These are phyloP conservation scores for Lecanoromycetidae sp. DNA, from an alignment of 2,329 filamentous ascomycete genomes.

Conservation along the genomic window DNA sequence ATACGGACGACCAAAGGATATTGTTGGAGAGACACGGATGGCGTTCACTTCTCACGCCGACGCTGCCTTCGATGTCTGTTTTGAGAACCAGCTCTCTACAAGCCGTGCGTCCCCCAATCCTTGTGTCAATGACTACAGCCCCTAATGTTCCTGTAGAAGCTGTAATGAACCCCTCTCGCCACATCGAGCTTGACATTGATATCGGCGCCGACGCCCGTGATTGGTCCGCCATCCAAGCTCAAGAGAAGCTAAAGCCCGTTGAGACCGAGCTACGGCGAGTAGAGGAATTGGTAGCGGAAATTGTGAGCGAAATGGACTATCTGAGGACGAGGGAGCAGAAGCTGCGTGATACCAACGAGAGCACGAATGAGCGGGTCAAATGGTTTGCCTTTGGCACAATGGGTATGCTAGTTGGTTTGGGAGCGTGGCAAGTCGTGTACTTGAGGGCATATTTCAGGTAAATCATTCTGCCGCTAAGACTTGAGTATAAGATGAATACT, in stretches of 20 bases:
- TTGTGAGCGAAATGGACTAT: constrained; percentile 94
- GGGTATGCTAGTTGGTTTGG: constrained; percentile 75
- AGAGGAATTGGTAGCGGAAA: constrained; percentile 78
- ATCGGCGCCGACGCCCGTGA: constrained; percentile 96
- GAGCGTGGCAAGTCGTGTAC: constrained; percentile 96
- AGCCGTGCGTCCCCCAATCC: constrained; percentile 44
- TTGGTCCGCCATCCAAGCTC: constrained; percentile 91
- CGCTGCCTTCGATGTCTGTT: constrained; percentile 91
- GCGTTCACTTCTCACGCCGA: constrained; percentile 90
- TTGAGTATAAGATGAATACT: not conserved
- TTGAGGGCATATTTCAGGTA: constrained; percentile 84
- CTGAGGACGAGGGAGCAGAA: constrained; percentile 81
- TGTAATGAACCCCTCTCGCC: constrained; percentile 45
- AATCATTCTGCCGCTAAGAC: not conserved
- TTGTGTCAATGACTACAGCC: not conserved
- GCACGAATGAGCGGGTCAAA: constrained; percentile 96
- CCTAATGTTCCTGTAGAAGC: constrained; percentile 9
- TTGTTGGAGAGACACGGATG: constrained; percentile 81
- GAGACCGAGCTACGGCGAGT: constrained; percentile 89
- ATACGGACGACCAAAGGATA: constrained; percentile 81
- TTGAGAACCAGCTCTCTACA: constrained; percentile 65
- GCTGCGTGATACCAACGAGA: constrained; percentile 96
- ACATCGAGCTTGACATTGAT: constrained; percentile 86
- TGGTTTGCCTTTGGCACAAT: constrained; percentile 96
- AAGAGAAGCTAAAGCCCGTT: constrained; percentile 94